Base-by-base conservation (phyloP, 306 rosid genomes). In the Pterocarpus macrocarpus region DNA sequence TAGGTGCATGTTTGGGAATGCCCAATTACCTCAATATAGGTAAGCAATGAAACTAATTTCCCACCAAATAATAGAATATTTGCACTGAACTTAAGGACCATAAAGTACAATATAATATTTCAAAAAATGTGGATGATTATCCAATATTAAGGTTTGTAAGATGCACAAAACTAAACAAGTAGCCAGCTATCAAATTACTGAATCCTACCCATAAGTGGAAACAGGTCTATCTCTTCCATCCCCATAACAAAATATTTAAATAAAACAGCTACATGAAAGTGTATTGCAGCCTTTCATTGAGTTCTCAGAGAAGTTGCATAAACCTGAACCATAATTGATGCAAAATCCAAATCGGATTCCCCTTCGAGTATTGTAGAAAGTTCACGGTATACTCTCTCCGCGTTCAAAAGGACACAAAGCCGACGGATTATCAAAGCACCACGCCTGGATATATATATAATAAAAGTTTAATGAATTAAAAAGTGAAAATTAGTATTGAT, bases 271-370 rank as follows among this genome's bases (percentile, higher is more conserved):
- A 22, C 28, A 22, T 22, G 28, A 15, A 15, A 49, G 73, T 47
- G 59, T 77, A 72, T 22, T 50, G 78, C 41, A 73, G 30, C 38
- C 47, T 59, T 15, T 59, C 34, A 66, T 66, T 35, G 75, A 82
- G 73, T 64, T 52, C 64, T 33, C 28, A 33, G 73, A 83, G 53
- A 83, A 80, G 70, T 83, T 22, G 28, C 71, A 77, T 82, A 35
- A 72, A 93, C 99, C 98, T 96, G 98, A 87, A 96, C 99, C 97
- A 96, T 92, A 75, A 84, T 80, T 81, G 95, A 92, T 52, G 99
- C 97, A 73, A 96, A 96, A 88, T 90, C 94, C 94, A 93, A 81
- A 79, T 93, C 88, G 5, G 96, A 85, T 77, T 94, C 99, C 75
- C 84, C 91, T 90, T 93, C 98, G 69, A 96, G 82, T 85, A 94